Percentiles rank a stretch among this genome's conserved stretches.
These are phyloP conservation scores for Russula sp. DNA, from an alignment of 768 basidiomycete species.

Conservation along the genomic window DNA sequence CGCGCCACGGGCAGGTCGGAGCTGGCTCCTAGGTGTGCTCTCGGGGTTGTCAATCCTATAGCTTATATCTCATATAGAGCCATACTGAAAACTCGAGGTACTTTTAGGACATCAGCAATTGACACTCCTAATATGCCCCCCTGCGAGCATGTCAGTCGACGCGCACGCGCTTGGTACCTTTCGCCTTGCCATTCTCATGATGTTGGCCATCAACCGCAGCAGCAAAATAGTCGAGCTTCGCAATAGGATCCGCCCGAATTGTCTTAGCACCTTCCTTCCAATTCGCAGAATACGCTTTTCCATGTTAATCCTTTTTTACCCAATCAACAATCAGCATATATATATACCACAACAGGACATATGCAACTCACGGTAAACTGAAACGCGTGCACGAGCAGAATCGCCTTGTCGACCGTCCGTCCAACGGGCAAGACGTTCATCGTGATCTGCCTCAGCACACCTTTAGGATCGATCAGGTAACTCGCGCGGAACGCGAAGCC, in stretches of 20 bases:
- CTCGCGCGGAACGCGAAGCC: constrained; percentile 84
- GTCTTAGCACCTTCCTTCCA: constrained; percentile 80
- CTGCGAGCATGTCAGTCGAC: constrained; percentile 30
- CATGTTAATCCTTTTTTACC: constrained; percentile 63
- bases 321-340: too few relatives aligned
- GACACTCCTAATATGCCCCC: too few relatives aligned
- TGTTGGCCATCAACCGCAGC: constrained; percentile 26
- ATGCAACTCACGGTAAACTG: constrained; percentile 74
- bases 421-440: constrained; percentile 92
- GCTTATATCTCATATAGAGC: too few relatives aligned
- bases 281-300: constrained; percentile 90
- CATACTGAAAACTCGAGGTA: too few relatives aligned
- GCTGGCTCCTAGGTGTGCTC: too few relatives aligned
- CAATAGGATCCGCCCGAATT: constrained; percentile 72
- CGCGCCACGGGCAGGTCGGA: too few relatives aligned
- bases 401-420: constrained; percentile 89
- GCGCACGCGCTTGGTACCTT: constrained; percentile 54
- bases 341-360: too few relatives aligned
- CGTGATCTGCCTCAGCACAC: constrained; percentile 66
- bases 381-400: constrained; percentile 90
- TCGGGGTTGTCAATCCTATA: too few relatives aligned
- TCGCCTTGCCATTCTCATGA: constrained; percentile 28
- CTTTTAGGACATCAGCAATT: too few relatives aligned
- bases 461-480: constrained; percentile 84
- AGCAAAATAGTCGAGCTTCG: constrained; percentile 67